Evolutionary conservation across 2,329 filamentous ascomycete species (phyloP), one percentile per base, ranked within the genome.

Genomic region (Paecilomyces sp.): DNA sequence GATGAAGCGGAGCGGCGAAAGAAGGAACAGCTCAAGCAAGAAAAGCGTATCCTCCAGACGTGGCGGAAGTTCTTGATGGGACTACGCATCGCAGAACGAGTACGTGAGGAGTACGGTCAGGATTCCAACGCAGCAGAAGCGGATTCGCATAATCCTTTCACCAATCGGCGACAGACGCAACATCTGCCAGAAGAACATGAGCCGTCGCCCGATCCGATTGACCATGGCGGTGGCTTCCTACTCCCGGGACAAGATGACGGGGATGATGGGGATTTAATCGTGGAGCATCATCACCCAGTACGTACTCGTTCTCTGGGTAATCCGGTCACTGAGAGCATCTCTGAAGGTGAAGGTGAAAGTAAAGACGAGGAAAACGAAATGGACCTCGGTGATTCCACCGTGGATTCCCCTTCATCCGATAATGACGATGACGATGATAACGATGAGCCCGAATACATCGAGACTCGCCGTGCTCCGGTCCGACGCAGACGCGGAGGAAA

Each of bases 21-120:
- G 56, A 93, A 91, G 67, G 92, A 96, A 70, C 88, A 94, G 61
- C 88, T 89, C 61, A 97, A 96, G 75, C 83, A 89, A 7, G 85
- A 88, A 57, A 92, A 89, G 63, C 81, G 84, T 12, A 87, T 89
- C 0, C 71, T 97, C 54, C 83, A 83, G 0, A 84, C 86, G 65
- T 99, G 94, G 94, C 85, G 90, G 60, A 95, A 90, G 73, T 91
- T 97, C 66, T 75, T 96, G 13, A 90, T 92, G 80, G 92, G 92
- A 0, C 71, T 97, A 75, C 83, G 91, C 2, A 94, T 97, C 60
- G 82, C 91, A 22, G 83, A 94, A 71, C 83, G 91, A 55, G 88
- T 95, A 50, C 81, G 81, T 50, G 82, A 86, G 58, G 90, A 96
- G 62, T 95, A 95, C 71, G 90, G 89, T 1, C 82, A 75, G 4